These are phyloP conservation scores for Botrytis cinerea DNA, from an alignment of 2,329 filamentous ascomycete species.

Conservation along the genomic window DNA sequence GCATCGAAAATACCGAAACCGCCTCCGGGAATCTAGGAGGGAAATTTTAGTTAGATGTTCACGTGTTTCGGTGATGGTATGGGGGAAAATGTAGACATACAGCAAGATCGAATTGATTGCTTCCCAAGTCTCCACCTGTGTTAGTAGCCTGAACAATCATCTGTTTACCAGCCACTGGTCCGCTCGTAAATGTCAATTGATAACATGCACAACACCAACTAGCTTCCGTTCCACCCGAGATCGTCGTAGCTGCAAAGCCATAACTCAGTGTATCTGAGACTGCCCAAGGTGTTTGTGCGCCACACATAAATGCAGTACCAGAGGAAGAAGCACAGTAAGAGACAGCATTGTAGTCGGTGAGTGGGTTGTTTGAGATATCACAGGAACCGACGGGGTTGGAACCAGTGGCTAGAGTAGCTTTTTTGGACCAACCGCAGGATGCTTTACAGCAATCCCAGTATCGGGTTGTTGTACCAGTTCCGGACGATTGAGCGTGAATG, in stretches of 20 bases:
- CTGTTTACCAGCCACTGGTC: constrained; percentile 57
- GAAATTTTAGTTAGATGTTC: neutral
- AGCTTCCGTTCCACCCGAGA: constrained; percentile 56
- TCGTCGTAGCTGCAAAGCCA: constrained; percentile 63
- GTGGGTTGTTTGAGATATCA: constrained; percentile 53
- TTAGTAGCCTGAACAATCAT: constrained; percentile 67
- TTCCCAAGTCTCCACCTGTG: constrained; percentile 58
- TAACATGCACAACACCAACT: constrained; percentile 70
- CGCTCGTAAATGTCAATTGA: constrained; percentile 50
- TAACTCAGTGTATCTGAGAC: constrained; percentile 60
- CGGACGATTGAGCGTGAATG: constrained; percentile 30
- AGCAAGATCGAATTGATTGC: constrained; percentile 60
- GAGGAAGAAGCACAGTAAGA: constrained; percentile 54
- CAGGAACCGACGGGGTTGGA: constrained; percentile 37
- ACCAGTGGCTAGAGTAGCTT: constrained; percentile 50
- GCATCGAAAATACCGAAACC: constrained; percentile 58
- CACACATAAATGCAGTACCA: constrained; percentile 61
- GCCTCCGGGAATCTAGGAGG: constrained; percentile 52
- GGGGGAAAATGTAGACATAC: constrained; percentile 27
- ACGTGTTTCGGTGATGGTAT: neutral
- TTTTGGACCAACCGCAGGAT: constrained; percentile 62
- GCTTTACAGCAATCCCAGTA: constrained; percentile 74
- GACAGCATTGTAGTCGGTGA: constrained; percentile 51
- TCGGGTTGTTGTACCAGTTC: constrained; percentile 43
- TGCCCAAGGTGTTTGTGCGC: constrained; percentile 62